A percentile compares a stretch with the other conserved stretches of the same genome.
These are phyloP conservation scores for Aspergillus pseudotamarii DNA, from an alignment of 2,329 filamentous ascomycete species.

Conservation along the genomic window DNA sequence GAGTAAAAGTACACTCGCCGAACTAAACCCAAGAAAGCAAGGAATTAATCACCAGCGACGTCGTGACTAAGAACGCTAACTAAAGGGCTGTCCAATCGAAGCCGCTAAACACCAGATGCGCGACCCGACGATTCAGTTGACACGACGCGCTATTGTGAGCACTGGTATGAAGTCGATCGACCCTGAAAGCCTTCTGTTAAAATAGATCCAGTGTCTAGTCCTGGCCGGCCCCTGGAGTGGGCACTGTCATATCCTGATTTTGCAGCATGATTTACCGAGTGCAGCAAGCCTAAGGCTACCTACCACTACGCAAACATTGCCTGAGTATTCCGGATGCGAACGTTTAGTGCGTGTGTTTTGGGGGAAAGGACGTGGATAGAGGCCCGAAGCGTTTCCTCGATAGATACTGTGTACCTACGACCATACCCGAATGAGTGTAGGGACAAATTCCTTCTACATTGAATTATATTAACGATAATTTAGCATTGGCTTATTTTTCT, in stretches of 20 bases:
- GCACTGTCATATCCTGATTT: not conserved
- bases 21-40: slow-evolving; percentile 9
- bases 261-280: slow-evolving; percentile 2
- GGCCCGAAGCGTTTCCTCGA: not conserved
- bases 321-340: slow-evolving; percentile 8
- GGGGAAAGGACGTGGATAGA: not conserved
- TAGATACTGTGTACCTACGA: not conserved
- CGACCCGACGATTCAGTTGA: slow-evolving; percentile 22
- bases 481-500: not conserved
- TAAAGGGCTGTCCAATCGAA: slow-evolving; percentile 7
- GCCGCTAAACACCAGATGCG: slow-evolving; percentile 8
- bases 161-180: slow-evolving; percentile 1
- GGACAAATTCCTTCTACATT: not conserved
- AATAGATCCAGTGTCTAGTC: not conserved
- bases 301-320: not conserved
- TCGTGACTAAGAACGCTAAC: slow-evolving; percentile 14
- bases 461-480: not conserved
- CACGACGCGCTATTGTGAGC: slow-evolving; percentile 20
- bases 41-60: slow-evolving; percentile 6
- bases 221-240: not conserved
- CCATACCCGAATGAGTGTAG: not conserved
- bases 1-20: slow-evolving; percentile 6
- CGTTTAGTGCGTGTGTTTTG: slow-evolving; percentile 1
- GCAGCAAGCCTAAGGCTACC: slow-evolving; percentile 1
- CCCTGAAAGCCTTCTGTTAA: not conserved